These are phyloP conservation scores for Pleurotus pulmonarius DNA, from an alignment of 768 basidiomycete species.

Conservation along the genomic window DNA sequence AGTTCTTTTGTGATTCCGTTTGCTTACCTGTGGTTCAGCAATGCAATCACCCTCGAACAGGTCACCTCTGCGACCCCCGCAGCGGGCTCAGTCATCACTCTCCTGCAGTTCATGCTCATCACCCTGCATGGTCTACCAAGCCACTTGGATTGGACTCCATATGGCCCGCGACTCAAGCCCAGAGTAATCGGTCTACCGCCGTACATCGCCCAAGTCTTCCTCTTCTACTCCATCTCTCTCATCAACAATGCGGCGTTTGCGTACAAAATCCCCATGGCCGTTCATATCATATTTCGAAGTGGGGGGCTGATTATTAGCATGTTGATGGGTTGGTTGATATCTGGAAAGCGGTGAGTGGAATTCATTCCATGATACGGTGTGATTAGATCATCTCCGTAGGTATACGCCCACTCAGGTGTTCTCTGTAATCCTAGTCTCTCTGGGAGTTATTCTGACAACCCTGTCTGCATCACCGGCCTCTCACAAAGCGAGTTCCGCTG, in stretches of 20 bases:
- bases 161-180: slow-evolving; percentile 53
- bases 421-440: slow-evolving; percentile 78
- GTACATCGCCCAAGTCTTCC: slow-evolving; percentile 75
- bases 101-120: slow-evolving; percentile 80
- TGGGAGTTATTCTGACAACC: slow-evolving; percentile 78
- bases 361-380: neutral
- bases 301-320: slow-evolving; percentile 85
- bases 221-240: slow-evolving; percentile 77
- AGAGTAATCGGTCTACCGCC: slow-evolving; percentile 67
- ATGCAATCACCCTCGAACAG: slow-evolving; percentile 75
- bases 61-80: slow-evolving; percentile 64
- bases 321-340: slow-evolving; percentile 69
- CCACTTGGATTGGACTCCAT: slow-evolving; percentile 49
- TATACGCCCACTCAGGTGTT: slow-evolving; percentile 62
- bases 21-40: slow-evolving; percentile 37
- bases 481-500: slow-evolving; percentile 10
- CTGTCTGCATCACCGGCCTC: slow-evolving; percentile 59
- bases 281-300: slow-evolving; percentile 93
- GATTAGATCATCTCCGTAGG: slow-evolving; percentile 27
- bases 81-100: slow-evolving; percentile 83
- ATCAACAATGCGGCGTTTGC: slow-evolving; percentile 92
- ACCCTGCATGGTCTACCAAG: slow-evolving; percentile 69
- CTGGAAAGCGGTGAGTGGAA: slow-evolving; percentile 52
- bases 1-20: neutral
- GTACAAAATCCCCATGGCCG: slow-evolving; percentile 82